Evolutionary conservation across 1,284 basidiomycete species (phyloP).

Genomic region (Exobasidium rhododendri): DNA sequence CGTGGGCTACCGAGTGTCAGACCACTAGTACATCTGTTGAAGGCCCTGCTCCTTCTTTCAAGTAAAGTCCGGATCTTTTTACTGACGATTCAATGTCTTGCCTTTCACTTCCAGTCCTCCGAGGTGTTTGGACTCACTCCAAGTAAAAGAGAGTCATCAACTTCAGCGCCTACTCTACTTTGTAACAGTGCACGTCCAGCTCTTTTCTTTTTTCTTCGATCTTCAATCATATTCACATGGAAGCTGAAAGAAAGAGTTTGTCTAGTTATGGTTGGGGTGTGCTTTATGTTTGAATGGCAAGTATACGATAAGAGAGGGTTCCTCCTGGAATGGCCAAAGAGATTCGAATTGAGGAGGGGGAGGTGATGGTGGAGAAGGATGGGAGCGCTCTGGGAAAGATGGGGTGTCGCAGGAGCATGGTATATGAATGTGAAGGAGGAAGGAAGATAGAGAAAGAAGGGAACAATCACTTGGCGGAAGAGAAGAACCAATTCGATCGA

Average conservation of each 20-base stretch:
- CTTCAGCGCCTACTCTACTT: neutral
- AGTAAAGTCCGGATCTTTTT: no score
- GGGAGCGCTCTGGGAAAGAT: no score
- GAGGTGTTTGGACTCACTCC: slow-evolving; percentile 45
- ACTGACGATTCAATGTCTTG: neutral
- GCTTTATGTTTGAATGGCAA: no score
- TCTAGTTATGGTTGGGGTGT: no score
- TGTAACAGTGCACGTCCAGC: neutral
- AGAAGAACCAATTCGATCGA: slow-evolving; percentile 20
- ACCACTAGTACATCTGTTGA: slow-evolving; percentile 43
- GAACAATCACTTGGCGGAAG: slow-evolving; percentile 9
- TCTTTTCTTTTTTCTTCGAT: neutral
- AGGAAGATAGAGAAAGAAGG: no score
- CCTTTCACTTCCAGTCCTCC: slow-evolving; percentile 31
- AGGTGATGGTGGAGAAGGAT: no score
- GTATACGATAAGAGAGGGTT: no score
- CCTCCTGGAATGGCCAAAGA: no score
- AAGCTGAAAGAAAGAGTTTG: no score
- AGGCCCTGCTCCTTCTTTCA: slow-evolving; percentile 1
- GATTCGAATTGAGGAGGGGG: no score
- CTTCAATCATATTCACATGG: neutral
- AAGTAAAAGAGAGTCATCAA: slow-evolving; percentile 26
- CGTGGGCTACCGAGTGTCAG: slow-evolving; percentile 49
- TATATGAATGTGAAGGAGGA: neutral
- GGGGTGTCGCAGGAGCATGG: neutral